These are phyloP conservation scores for Hibiscus syriacus DNA, from an alignment of 345 rosid genomes.

Conservation along the genomic window DNA sequence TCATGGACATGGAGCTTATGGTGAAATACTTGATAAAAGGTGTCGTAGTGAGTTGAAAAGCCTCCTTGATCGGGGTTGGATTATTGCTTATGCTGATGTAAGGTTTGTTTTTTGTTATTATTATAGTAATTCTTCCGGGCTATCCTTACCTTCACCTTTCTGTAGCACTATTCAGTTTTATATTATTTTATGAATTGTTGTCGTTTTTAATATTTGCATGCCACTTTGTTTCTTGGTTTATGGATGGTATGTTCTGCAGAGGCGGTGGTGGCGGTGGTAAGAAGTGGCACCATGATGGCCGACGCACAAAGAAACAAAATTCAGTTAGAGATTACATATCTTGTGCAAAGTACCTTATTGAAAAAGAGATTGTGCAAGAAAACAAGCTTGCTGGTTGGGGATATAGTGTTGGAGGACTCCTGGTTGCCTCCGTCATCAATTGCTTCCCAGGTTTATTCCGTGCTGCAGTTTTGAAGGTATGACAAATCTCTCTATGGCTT, in stretches of 20 bases:
- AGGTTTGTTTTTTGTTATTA: conserved; percentile 42
- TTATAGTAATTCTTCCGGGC: neutral
- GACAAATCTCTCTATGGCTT: neutral
- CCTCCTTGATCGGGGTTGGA: conserved; percentile 98
- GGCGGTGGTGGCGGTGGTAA: conserved; percentile 97
- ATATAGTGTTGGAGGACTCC: conserved; percentile 86
- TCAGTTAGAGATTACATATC: conserved; percentile 69
- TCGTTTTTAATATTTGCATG: neutral
- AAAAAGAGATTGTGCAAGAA: conserved; percentile 55
- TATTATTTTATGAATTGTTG: neutral
- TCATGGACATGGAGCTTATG: conserved; percentile 95
- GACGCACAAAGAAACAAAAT: conserved; percentile 54
- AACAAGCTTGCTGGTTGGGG: conserved; percentile 89
- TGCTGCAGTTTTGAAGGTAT: conserved; percentile 81
- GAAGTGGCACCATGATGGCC: conserved; percentile 81
- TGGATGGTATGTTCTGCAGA: conserved; percentile 29
- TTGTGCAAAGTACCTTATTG: conserved; percentile 68
- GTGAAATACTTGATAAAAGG: conserved; percentile 82
- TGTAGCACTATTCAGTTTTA: neutral
- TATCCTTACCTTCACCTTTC: neutral
- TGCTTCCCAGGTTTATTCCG: conserved; percentile 55
- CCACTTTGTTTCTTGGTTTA: conserved; percentile 2
- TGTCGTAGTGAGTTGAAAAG: conserved; percentile 92
- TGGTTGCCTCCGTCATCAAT: conserved; percentile 91
- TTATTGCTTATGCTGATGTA: conserved; percentile 91